phyloP scores from a whole-genome alignment of 345 rosid genomes.

The Populus ilicifolia region DNA sequence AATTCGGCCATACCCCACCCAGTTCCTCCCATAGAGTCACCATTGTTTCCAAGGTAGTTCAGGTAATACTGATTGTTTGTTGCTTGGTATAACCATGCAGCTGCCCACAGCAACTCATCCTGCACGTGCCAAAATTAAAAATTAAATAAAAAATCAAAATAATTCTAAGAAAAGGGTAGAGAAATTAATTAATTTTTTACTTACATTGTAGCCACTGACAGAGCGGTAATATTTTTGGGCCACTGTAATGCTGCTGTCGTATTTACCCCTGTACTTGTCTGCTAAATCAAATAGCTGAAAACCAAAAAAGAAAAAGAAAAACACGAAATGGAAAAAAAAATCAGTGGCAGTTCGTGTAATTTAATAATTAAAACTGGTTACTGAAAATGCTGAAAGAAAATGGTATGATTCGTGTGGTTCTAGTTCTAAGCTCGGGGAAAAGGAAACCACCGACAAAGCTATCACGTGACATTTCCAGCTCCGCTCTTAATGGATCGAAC shows the following conservation, averaged over 20 bases:
- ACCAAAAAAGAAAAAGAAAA: neutral
- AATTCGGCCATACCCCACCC: slow-evolving; percentile 94
- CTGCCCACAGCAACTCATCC: slow-evolving; percentile 97
- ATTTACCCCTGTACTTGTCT: slow-evolving; percentile 94
- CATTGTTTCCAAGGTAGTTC: slow-evolving; percentile 79
- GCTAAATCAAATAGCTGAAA: slow-evolving; percentile 88
- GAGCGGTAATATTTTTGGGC: slow-evolving; percentile 85
- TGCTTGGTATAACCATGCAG: slow-evolving; percentile 95
- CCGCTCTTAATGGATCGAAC: neutral
- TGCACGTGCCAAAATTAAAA: slow-evolving; percentile 18
- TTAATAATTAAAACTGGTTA: neutral
- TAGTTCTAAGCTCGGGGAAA: neutral
- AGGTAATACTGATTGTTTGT: slow-evolving; percentile 65
- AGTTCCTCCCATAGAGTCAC: slow-evolving; percentile 85
- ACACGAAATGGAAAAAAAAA: neutral
- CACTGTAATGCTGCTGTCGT: slow-evolving; percentile 80
- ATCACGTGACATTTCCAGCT: slow-evolving; percentile 23
- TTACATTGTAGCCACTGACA: slow-evolving; percentile 87
- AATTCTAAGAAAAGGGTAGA: neutral
- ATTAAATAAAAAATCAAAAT: neutral
- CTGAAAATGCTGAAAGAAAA: neutral
- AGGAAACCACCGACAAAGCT: slow-evolving; percentile 28
- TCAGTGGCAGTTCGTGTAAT: slow-evolving; percentile 16
- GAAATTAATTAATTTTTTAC: neutral
- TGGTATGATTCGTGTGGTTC: neutral